Base-by-base conservation (phyloP, 306 rosid genomes). In the Corylus americana region DNA sequence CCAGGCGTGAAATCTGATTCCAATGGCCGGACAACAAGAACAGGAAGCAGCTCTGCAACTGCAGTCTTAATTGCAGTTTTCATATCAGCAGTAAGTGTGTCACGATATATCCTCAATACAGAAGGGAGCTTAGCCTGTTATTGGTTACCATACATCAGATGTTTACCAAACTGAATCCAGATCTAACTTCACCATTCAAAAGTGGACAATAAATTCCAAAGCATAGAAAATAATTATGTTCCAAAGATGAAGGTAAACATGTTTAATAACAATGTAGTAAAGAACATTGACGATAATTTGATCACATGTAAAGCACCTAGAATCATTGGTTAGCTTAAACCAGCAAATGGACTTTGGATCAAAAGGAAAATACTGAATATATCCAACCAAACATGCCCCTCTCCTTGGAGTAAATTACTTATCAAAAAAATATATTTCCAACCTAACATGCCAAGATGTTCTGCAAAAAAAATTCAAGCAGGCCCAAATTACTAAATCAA, bases 91-190 rank as follows among this genome's bases (percentile, higher is more conserved):
- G 98, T 96, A 75, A 96, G 88, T 25, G 97, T 90, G 79, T 96
- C 99, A 70, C 98, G 93, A 79, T 96, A 96, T 67, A 93, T 81
- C 88, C 99, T 93, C 87, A 96, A 86, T 53, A 96, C 89, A 80
- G 97, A 88, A 31, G 99, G 99, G 45, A 96, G 98, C 86, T 92
- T 91, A 79, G 99, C 98, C 99, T 96, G 90, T 79, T 82, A 85
- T 78, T 63, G 81, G 77, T 45, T 61, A 53, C 20, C 7, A 67
- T 39, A 79, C 39, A 71, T 85, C 58, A 70, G 64, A 61, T 47
- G 55, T 70, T 47, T 55, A 50, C n/a, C 5, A 39, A 71, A 35
- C 39, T 49, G 47, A 44, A 59, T 73, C 54, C 67, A 76, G n/a
- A 55, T 59, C 55, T 45, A 53, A 63, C 45, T 71, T 55, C 37